Evolutionary conservation across 306 rosid genomes (phyloP), one percentile per base, ranked within the genome.

Genomic region (Sophora flavescens): DNA sequence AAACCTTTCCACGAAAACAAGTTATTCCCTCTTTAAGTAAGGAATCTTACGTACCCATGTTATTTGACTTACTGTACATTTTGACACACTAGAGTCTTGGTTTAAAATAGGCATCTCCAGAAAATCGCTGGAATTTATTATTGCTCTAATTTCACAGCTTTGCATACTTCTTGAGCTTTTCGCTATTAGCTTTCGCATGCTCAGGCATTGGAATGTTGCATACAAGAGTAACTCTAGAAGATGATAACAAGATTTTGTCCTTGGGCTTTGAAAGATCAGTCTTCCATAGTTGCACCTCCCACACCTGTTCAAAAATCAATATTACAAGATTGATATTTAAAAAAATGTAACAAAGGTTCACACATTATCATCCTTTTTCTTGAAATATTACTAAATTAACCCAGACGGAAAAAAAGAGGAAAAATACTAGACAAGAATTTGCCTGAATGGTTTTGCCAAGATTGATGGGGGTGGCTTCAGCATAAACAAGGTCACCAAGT

Each of bases 371-470:
- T 13, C 14, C 0, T 47, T 47, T 12, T 47, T 13, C 1, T 4
- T 12, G 5, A 14, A 3, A 7, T 6, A 39, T 48, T 47, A 13
- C 3, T 48, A 14, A 48, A 48, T 14, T 50, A 2, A 14, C 5
- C n/a, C 18, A n/a, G 18, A 14, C 8, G 5, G 14, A 50, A n/a
- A n/a, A 6, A 13, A 13, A 47, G 11, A 44, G 15, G 2, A 47
- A 47, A 47, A 8, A 13, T 33, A 12, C 3, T 30, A 47, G 41
- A 45, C 0, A n/a, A 16, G 30, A 35, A 5, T 26, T 18, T 33
- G 64, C 95, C 89, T 86, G 93, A 45, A 90, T 85, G 65, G 89
- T 86, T 75, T 75, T 88, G 72, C 96, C 96, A n/a, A 83, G 33
- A 54, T 11, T 73, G 58, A 88, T 9, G 6, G 96, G 96, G 11